Percentiles rank a stretch among this genome's conserved stretches.
These are phyloP conservation scores for Moniliella sp. DNA, from an alignment of 1,284 basidiomycete species.

Conservation along the genomic window DNA sequence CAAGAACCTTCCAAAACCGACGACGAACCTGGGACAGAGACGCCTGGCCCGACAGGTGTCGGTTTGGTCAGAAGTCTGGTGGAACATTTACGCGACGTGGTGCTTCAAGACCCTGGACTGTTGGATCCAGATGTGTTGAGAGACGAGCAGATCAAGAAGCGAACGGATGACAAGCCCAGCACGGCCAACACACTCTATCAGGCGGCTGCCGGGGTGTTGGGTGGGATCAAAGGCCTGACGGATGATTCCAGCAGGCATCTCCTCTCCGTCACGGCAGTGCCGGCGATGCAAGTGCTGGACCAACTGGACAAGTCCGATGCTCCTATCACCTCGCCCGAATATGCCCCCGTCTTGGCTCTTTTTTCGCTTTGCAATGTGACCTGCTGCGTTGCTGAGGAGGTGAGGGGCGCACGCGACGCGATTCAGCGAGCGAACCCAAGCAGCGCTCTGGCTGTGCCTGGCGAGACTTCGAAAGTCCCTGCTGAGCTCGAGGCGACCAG, in stretches of 20 bases:
- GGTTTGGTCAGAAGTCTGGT: slow-evolving; percentile 17
- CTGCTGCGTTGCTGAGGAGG: slow-evolving; percentile 59
- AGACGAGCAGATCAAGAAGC: slow-evolving; percentile 6
- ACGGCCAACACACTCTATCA: slow-evolving; percentile 6
- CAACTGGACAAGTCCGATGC: slow-evolving; percentile 52
- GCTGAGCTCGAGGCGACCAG: slow-evolving; percentile 1
- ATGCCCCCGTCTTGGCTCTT: slow-evolving; percentile 69
- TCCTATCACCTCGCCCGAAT: slow-evolving; percentile 69
- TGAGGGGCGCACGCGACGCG: slow-evolving; percentile 44
- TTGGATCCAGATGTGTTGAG: slow-evolving; percentile 3
- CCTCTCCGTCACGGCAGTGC: slow-evolving; percentile 3
- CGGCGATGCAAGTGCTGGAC: slow-evolving; percentile 22
- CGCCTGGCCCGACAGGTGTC: not conserved
- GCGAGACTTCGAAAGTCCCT: no score
- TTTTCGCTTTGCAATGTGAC: slow-evolving; percentile 70
- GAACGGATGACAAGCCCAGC: no score
- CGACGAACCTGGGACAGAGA: no score
- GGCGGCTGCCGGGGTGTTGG: slow-evolving; percentile 10
- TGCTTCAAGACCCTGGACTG: slow-evolving; percentile 4
- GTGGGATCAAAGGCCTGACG: slow-evolving; percentile 20
- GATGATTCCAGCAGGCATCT: slow-evolving; percentile 17
- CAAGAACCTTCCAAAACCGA: no score
- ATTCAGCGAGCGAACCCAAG: slow-evolving; percentile 44
- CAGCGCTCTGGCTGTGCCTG: no score
- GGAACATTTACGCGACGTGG: slow-evolving; percentile 8